Evolutionary conservation across 2,329 filamentous ascomycete species (phyloP), one percentile per base, ranked within the genome.

Genomic region (Talaromyces sp.): DNA sequence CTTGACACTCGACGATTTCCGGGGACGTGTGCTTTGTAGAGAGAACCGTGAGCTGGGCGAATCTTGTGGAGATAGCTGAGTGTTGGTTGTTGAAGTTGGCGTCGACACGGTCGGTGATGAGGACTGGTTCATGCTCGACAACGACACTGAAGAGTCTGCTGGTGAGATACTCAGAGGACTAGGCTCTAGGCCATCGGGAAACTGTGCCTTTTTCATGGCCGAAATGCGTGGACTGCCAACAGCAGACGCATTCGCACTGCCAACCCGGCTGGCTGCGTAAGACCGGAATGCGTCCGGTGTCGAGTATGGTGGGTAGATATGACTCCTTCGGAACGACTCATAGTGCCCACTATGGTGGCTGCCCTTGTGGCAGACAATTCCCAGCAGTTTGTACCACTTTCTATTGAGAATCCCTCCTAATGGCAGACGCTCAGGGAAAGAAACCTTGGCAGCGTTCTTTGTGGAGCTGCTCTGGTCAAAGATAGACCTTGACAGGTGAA

Each of bases 281-380:
- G 84, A 83, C 63, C 90, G 88, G 75, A 96, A 93, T 0, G 87
- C 87, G 67, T 90, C 88, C 0, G 90, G 87, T 8, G 93, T 97
- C 1, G 91, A 90, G 72, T 88, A 98, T 0, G 93, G 93, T 3
- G 89, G 80, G 57, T 88, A 86, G 9, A 91, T 78, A 62, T 91
- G 89, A 75, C 98, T 95, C 42, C 95, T 85, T 36, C 95, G 85
- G 75, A 98, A 98, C 0, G 92, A 93, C 74, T 99, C 95, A 77
- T 99, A 99, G 72, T 99, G 95, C 0, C 95, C 95, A 69, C 92
- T 96, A 71, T 96, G 89, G 73, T 99, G 95, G 64, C 91, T 96
- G 42, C 95, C 95, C 70, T 96, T 96, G 73, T 99, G 95, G 25
- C 91, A 96, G 39, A 99, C 92, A 39, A 96, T 85, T 13, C 89